Percentiles rank a stretch among this genome's conserved stretches.
phyloP scores from a whole-genome alignment of 208 protist genomes.

The Acanthamoeba culbertsoni region DNA sequence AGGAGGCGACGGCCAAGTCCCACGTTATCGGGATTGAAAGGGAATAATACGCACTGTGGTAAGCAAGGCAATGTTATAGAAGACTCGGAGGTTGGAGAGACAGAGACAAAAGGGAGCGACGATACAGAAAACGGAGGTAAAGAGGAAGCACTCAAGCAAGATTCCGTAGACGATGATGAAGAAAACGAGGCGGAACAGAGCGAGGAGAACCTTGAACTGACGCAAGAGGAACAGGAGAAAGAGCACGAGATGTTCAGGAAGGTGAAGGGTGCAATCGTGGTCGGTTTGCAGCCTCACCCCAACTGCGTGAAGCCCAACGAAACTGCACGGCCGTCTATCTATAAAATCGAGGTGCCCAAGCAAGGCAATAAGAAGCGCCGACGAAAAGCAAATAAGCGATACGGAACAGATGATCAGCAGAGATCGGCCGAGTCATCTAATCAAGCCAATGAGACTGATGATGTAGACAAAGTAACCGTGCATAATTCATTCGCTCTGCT shows the following conservation, averaged over 20 bases:
- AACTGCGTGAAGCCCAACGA: background rate
- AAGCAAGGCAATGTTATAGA: background rate
- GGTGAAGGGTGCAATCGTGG: background rate
- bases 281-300: background rate
- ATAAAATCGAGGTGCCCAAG: background rate
- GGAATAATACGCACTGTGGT: background rate
- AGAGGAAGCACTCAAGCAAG: background rate
- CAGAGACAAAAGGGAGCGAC: background rate
- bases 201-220: background rate
- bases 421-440: background rate
- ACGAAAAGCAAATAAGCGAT: background rate
- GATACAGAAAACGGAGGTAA: background rate
- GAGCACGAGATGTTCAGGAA: background rate
- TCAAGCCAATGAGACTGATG: background rate
- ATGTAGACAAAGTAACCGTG: background rate
- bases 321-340: background rate
- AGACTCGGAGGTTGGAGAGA: background rate
- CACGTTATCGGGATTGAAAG: background rate
- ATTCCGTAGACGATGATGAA: background rate
- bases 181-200: background rate
- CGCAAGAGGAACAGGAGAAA: background rate
- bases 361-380: background rate
- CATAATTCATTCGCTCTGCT: background rate
- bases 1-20: background rate
- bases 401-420: background rate